phyloP scores from a whole-genome alignment of 1,284 basidiomycete genomes.

The Rhodotorula sp. region DNA sequence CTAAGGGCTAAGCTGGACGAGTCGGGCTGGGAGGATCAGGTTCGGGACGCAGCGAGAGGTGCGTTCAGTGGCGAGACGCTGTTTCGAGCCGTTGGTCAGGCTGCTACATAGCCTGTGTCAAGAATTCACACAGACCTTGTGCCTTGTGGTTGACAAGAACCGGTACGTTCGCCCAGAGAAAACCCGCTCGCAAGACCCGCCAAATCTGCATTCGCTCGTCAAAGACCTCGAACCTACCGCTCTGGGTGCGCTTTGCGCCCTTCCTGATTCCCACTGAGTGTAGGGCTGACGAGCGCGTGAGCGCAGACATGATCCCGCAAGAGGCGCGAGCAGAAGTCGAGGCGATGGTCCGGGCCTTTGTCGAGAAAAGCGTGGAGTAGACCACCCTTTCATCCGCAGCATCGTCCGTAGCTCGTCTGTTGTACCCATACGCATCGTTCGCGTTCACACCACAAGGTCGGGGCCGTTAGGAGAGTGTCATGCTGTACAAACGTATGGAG shows the following conservation, averaged over 20 bases:
- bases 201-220: conserved; percentile 22
- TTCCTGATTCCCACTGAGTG: background rate
- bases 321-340: conserved; percentile 29
- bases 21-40: conserved; percentile 26
- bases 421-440: conserved; percentile 6
- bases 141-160: background rate
- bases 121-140: no score
- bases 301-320: conserved; percentile 26
- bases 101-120: background rate
- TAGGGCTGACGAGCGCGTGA: fast-evolving
- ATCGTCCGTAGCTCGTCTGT: background rate
- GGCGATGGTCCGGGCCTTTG: conserved; percentile 31
- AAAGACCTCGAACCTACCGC: conserved; percentile 25
- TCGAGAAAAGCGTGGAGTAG: conserved; percentile 39
- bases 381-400: background rate
- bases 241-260: conserved; percentile 13
- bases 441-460: background rate
- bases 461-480: no score
- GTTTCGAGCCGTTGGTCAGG: no score
- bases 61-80: background rate
- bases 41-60: conserved; percentile 33
- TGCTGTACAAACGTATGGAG: background rate
- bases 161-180: conserved; percentile 5
- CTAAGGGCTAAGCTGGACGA: conserved; percentile 16
- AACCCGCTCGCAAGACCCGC: conserved; percentile 25